A percentile compares a stretch with the other conserved stretches of the same genome.
Conservation (phyloP, 305 asterid genomes). For the Solanum aculeatissimum region DNA sequence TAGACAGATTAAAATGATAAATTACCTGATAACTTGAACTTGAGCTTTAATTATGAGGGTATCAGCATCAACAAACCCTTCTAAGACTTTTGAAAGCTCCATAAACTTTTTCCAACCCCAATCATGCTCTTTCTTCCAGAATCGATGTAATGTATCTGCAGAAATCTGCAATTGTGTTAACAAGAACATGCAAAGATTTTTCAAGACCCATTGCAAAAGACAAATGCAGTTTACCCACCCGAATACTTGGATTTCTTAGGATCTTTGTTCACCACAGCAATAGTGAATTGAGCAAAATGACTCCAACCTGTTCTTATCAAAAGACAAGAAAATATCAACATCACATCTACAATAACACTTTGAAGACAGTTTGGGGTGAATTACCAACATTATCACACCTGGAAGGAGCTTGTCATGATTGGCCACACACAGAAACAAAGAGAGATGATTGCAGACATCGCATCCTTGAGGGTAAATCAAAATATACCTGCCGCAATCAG, state of each 20-base stretch:
- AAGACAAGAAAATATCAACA: not conserved
- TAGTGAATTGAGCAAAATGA: constrained; percentile 95
- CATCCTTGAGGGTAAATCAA: constrained; percentile 98
- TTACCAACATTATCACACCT: constrained; percentile 31
- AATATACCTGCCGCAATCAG: constrained; percentile 63
- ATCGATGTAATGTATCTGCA: constrained; percentile 92
- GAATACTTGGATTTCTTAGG: constrained; percentile 94
- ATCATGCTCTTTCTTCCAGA: constrained; percentile 96
- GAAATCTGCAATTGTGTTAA: constrained; percentile 5
- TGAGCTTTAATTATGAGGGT: constrained; percentile 81
- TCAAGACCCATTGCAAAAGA: not conserved
- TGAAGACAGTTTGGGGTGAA: not conserved
- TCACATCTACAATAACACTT: not conserved
- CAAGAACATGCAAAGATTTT: not conserved
- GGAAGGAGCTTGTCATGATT: constrained; percentile 98
- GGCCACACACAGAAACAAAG: constrained; percentile 95
- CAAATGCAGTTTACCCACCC: constrained; percentile 26
- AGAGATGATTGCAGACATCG: constrained; percentile 94
- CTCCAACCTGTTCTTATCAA: constrained; percentile 64
- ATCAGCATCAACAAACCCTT: constrained; percentile 86
- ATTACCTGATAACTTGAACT: constrained; percentile 91
- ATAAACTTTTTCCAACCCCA: constrained; percentile 99
- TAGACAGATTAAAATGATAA: not conserved
- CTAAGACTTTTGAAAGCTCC: constrained; percentile 89
- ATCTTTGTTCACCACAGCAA: constrained; percentile 94